Conservation (phyloP, 2,329 filamentous ascomycete genomes). For the Fusarium tanahbumbuense region DNA sequence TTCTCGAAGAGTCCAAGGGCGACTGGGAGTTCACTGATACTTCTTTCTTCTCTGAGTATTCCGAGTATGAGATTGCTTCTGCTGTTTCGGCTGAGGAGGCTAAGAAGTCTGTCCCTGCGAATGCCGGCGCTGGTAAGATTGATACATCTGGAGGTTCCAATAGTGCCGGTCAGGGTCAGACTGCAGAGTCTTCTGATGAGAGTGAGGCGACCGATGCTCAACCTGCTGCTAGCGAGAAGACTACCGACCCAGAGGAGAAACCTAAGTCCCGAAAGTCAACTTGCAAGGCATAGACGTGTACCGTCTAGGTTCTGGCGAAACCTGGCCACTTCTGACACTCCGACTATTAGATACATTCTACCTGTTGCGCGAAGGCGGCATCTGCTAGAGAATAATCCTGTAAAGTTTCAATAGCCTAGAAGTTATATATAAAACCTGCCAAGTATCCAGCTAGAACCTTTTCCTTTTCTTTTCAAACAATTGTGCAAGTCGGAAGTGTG, state of each 20-base stretch:
- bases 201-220: background rate
- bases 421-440: background rate
- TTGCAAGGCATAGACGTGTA: background rate
- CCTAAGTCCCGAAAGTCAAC: background rate
- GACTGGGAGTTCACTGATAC: constrained; percentile 12
- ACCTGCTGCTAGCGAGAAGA: background rate
- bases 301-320: background rate
- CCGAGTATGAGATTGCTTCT: constrained; percentile 1
- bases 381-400: background rate
- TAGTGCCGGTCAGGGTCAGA: background rate
- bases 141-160: background rate
- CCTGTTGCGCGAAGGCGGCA: background rate
- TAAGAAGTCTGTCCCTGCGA: constrained; percentile 2
- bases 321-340: background rate
- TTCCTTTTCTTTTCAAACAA: too few relatives aligned
- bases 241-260: background rate
- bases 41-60: constrained; percentile 20
- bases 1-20: background rate
- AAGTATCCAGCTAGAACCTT: background rate
- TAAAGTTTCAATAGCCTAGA: background rate
- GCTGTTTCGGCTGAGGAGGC: constrained; percentile 11
- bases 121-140: background rate
- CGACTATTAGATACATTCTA: background rate
- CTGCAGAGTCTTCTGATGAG: background rate
- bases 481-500: too few relatives aligned